A percentile compares a stretch with the other conserved stretches of the same genome.
Conservation (phyloP, 2,329 filamentous ascomycete species). For the Nannizzia gypsea region DNA sequence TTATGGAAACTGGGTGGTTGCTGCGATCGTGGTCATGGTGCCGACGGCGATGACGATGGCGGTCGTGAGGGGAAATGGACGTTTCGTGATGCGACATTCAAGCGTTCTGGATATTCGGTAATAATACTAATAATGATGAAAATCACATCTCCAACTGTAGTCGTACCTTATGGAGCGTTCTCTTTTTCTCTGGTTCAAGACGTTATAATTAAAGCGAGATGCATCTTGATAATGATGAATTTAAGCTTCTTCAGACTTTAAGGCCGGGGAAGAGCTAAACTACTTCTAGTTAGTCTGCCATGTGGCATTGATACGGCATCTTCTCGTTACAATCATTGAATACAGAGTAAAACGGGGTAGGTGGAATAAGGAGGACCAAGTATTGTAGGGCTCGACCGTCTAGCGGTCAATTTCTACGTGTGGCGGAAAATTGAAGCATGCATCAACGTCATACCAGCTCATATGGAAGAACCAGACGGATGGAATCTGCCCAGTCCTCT, state of each 20-base stretch:
- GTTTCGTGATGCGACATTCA: neutral
- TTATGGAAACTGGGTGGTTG: neutral
- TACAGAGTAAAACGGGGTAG: too few relatives aligned
- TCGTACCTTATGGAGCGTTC: neutral
- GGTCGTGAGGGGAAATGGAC: neutral
- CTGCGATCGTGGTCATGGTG: neutral
- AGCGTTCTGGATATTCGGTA: neutral
- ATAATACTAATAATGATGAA: neutral
- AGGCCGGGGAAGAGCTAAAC: neutral
- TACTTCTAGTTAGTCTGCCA: neutral
- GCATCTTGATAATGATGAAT: neutral
- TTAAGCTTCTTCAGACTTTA: neutral
- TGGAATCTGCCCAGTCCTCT: neutral
- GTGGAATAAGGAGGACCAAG: too few relatives aligned
- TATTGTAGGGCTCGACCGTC: neutral
- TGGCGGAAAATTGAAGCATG: neutral
- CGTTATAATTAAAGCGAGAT: too few relatives aligned
- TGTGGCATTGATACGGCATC: neutral
- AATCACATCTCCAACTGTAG: neutral
- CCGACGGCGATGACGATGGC: neutral
- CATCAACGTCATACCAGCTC: neutral
- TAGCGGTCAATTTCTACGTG: neutral
- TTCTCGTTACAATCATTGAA: neutral
- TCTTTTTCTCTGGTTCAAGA: too few relatives aligned
- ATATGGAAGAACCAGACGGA: neutral